phyloP scores from a whole-genome alignment of 345 rosid species.

The Psidium friedrichsthalianum region DNA sequence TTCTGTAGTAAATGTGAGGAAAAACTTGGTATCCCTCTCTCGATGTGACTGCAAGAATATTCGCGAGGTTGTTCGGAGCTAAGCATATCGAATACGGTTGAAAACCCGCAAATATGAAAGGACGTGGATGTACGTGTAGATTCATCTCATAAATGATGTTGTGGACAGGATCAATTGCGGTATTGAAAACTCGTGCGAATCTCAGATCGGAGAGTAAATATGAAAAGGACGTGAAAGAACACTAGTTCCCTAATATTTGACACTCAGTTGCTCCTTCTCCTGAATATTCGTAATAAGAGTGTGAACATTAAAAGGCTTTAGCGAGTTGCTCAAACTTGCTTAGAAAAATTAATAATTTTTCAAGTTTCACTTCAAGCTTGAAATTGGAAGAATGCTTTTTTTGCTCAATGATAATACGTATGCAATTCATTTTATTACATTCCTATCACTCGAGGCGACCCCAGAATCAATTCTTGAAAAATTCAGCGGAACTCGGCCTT shows the following conservation, averaged over 20 bases:
- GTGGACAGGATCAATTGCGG: accelerated
- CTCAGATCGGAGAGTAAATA: background rate
- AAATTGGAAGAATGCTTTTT: background rate
- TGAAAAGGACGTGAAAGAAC: background rate
- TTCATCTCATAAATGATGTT: background rate
- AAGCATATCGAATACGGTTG: no score
- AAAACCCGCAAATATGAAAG: no score
- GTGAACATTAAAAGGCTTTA: accelerated
- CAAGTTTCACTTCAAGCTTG: background rate
- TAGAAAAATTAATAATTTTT: background rate
- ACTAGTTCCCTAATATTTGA: background rate
- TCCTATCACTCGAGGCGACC: background rate
- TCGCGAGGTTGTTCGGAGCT: no score
- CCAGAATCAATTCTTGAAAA: background rate
- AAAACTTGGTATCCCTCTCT: background rate
- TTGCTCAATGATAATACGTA: no score
- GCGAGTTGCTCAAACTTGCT: background rate
- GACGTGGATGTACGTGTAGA: background rate
- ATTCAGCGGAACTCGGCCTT: no score
- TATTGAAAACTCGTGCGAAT: background rate
- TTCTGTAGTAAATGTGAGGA: background rate
- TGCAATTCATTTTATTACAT: background rate
- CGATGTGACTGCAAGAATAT: no score
- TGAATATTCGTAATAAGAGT: background rate
- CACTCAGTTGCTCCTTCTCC: background rate